Base-by-base conservation (phyloP, 2,329 filamentous ascomycete species). In the Helicocarpus griseus region DNA sequence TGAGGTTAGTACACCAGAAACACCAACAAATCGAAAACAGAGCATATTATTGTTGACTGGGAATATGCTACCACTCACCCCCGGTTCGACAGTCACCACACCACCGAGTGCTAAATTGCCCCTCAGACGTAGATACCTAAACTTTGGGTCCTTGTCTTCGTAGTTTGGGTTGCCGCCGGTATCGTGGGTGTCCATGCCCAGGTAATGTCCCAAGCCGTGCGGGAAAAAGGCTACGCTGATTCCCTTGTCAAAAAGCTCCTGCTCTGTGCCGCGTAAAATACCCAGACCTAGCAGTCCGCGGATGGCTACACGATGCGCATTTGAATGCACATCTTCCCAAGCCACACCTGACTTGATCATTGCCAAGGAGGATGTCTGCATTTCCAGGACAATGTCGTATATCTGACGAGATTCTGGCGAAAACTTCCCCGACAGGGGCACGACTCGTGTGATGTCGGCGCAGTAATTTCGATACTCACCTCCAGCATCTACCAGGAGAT, bases 51-150 rank as follows among this genome's bases (percentile, higher is more conserved):
- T n/a, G n/a, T n/a, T n/a, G n/a, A n/a, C n/a, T n/a, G n/a, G n/a
- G n/a, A n/a, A 45, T 33, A 47, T 38, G 13, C 5, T 45, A 31
- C 50, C 13, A 75, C 81, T 69, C 75, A 87, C 81, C 45, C 93
- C 93, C 11, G 93, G 93, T 73, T 98, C 93, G 36, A 97, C 91
- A 0, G 93, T 98, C 49, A 98, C 83, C 22, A 98, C 88, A 47
- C 85, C 85, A 6, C 86, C 85, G 0, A 82, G 84, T 0, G 89
- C 88, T 45, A 96, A 68, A 21, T 71, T 77, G 11, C 87, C 85
- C 49, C 93, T 76, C 36, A 95, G 83, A 41, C 93, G 78, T 54
- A 98, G 73, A 64, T 96, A 97, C 49, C 82, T 78, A 71, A 96
- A 97, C 77, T 96, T 81, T 33, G 80, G 74, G 65, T 98, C 90